These are phyloP conservation scores for Fusarium sarcochroum DNA, from an alignment of 2,329 filamentous ascomycete genomes.

Conservation along the genomic window DNA sequence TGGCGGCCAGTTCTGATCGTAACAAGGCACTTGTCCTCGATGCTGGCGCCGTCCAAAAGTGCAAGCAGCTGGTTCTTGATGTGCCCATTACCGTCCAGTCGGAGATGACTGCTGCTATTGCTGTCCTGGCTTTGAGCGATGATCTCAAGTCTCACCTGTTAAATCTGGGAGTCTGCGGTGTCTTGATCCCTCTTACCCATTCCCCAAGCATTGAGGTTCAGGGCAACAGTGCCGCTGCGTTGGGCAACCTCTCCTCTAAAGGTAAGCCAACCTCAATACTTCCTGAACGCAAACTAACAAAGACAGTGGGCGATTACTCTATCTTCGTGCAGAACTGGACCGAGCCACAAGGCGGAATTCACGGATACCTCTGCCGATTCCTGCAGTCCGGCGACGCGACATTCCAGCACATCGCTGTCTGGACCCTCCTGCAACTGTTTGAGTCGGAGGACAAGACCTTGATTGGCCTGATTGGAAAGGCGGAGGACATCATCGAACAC, in stretches of 20 bases:
- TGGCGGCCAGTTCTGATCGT: conserved; percentile 95
- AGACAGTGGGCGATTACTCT: conserved; percentile 90
- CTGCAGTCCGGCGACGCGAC: conserved; percentile 94
- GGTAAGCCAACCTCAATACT: conserved; percentile 66
- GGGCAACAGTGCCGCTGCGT: conserved; percentile 94
- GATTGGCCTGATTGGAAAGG: conserved; percentile 89
- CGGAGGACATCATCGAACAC: conserved; percentile 91
- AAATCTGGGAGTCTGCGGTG: conserved; percentile 94
- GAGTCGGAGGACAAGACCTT: conserved; percentile 94
- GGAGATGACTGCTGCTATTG: conserved; percentile 99
- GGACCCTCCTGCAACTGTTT: conserved; percentile 94
- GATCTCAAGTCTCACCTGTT: conserved; percentile 94
- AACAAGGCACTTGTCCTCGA: conserved; percentile 99
- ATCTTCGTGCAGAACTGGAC: conserved; percentile 97
- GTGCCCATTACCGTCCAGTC: conserved; percentile 96
- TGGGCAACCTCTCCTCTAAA: conserved; percentile 97
- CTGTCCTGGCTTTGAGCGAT: conserved; percentile 93
- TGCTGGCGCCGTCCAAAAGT: conserved; percentile 97
- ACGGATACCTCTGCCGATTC: conserved; percentile 94
- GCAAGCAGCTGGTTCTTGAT: conserved; percentile 94
- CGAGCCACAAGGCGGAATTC: conserved; percentile 92
- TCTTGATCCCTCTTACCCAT: conserved; percentile 93
- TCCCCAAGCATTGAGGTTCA: conserved; percentile 98
- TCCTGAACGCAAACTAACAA: conserved; percentile 7
- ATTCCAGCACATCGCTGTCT: conserved; percentile 99